A percentile compares a stretch with the other conserved stretches of the same genome.
phyloP scores from a whole-genome alignment of 2,329 filamentous ascomycete species.

The Fusarium austroafricanum region DNA sequence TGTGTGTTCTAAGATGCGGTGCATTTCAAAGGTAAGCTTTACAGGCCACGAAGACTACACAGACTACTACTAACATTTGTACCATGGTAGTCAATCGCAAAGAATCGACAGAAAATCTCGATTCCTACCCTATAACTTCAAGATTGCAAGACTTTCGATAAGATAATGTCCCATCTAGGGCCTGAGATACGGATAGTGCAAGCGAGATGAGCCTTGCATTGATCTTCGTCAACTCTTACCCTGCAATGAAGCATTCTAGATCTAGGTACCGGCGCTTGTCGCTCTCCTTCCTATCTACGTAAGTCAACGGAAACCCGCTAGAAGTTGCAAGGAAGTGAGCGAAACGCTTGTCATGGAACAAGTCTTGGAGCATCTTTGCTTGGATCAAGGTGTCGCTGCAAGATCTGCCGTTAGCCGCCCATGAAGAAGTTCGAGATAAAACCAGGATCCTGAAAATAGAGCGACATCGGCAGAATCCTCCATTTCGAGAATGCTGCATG shows the following conservation, averaged over 20 bases:
- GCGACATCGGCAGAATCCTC: neutral
- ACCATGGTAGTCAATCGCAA: neutral
- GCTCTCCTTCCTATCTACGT: constrained; percentile 18
- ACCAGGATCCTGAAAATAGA: neutral
- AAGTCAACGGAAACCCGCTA: constrained; percentile 13
- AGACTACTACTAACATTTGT: neutral
- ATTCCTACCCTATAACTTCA: neutral
- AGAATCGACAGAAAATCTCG: no score
- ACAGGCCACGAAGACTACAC: accelerated
- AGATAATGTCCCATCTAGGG: neutral
- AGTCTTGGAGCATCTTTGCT: neutral
- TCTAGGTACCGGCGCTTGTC: neutral
- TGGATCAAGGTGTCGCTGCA: neutral
- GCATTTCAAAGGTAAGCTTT: neutral
- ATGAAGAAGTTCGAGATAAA: neutral
- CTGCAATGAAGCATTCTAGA: neutral
- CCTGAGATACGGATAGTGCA: neutral
- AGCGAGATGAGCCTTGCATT: neutral
- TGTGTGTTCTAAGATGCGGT: accelerated
- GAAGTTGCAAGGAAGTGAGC: constrained; percentile 3
- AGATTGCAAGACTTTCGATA: neutral
- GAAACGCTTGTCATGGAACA: neutral
- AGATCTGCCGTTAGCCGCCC: neutral
- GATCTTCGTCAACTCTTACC: constrained; percentile 4
- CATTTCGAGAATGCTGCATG: constrained; percentile 9